A percentile compares a stretch with the other conserved stretches of the same genome.
These are phyloP conservation scores for Cytospora leucostoma DNA, from an alignment of 2,329 filamentous ascomycete species.

Conservation along the genomic window DNA sequence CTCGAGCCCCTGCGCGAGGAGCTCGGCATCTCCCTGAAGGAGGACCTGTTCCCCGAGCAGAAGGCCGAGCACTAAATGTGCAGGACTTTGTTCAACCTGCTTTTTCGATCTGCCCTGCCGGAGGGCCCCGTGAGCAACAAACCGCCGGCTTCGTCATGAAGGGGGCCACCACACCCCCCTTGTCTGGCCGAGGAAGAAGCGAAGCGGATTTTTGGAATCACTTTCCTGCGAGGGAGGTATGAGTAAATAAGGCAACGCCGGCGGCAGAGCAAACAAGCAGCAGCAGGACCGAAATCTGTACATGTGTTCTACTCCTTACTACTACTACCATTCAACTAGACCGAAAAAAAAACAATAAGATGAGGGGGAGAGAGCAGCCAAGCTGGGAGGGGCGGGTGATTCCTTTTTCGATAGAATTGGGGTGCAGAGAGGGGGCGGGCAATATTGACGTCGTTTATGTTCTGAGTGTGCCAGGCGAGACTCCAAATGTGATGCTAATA, in stretches of 20 bases:
- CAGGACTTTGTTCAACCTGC: neutral
- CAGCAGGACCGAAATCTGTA: constrained; percentile 22
- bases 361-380: constrained; percentile 19
- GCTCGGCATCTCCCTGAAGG: constrained; percentile 87
- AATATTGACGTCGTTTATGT: constrained; percentile 19
- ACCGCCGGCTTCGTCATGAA: neutral
- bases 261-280: constrained; percentile 1
- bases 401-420: constrained; percentile 23
- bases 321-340: constrained; percentile 10
- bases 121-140: neutral
- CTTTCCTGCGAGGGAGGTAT: neutral
- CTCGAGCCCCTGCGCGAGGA: constrained; percentile 92
- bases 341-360: constrained; percentile 16
- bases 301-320: constrained; percentile 23
- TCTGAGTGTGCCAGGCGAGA: constrained; percentile 6
- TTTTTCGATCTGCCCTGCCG: too few relatives aligned
- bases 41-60: constrained; percentile 81
- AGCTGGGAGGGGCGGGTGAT: constrained; percentile 11
- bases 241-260: too few relatives aligned
- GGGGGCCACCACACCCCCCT: too few relatives aligned
- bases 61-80: constrained; percentile 41
- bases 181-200: constrained; percentile 6
- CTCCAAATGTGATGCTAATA: neutral
- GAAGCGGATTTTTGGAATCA: neutral
- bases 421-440: neutral